Percentiles rank a stretch among this genome's conserved stretches.
phyloP scores from a whole-genome alignment of 2,329 filamentous ascomycete genomes.

The Chaetomium sp. region DNA sequence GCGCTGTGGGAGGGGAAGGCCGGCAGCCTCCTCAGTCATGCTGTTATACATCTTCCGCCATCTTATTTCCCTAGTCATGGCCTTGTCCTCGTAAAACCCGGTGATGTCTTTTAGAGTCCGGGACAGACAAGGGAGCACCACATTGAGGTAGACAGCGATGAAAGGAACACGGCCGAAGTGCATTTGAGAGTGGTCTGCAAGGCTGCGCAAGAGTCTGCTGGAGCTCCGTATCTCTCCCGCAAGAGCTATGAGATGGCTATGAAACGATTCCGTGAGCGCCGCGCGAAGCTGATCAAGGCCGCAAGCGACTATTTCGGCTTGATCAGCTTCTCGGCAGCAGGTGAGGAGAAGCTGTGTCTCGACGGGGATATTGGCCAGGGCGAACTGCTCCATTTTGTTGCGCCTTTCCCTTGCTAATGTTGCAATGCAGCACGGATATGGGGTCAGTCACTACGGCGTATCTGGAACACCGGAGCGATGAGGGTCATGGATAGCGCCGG shows the following conservation, averaged over 20 bases:
- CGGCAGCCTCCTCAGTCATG: constrained; percentile 47
- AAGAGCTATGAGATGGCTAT: constrained; percentile 42
- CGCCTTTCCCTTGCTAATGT: neutral
- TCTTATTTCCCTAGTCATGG: constrained; percentile 40
- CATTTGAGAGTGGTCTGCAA: constrained; percentile 49
- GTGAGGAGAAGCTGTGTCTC: constrained; percentile 40
- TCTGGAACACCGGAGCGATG: neutral
- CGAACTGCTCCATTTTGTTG: constrained; percentile 15
- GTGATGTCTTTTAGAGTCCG: constrained; percentile 49
- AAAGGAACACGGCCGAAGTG: constrained; percentile 44
- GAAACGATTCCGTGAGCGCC: constrained; percentile 38
- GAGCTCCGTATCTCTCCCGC: constrained; percentile 42
- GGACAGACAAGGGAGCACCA: constrained; percentile 50
- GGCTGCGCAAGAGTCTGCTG: constrained; percentile 43
- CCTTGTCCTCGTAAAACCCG: constrained; percentile 44
- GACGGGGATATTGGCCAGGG: constrained; percentile 8
- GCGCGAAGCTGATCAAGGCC: constrained; percentile 44
- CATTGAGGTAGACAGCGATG: constrained; percentile 49
- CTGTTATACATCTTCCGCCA: constrained; percentile 55
- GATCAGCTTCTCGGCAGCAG: constrained; percentile 49
- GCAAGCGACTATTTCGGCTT: constrained; percentile 42
- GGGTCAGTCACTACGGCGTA: constrained; percentile 1
- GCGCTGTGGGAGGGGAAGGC: constrained; percentile 44
- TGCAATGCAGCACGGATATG: neutral
- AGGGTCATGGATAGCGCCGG: constrained; percentile 5